A percentile compares a stretch with the other conserved stretches of the same genome.
Conservation (phyloP, 2,329 filamentous ascomycete genomes). For the Claviceps paspali region DNA sequence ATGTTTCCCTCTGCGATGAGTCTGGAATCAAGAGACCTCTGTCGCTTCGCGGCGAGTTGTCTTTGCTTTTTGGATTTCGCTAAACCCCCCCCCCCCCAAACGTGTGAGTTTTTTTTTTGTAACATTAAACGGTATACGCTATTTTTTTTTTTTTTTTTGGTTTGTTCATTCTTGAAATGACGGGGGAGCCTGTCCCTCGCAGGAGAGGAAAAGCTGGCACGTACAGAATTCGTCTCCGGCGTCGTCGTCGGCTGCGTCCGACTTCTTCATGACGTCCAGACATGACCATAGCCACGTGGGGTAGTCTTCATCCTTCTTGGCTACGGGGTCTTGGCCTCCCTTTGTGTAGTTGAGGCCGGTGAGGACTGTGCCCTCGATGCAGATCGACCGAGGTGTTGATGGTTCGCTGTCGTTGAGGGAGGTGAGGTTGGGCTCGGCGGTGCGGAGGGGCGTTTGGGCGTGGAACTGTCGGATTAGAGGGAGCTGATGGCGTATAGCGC, state of each 20-base stretch:
- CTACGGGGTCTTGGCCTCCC: conserved; percentile 56
- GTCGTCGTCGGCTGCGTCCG: conserved; percentile 32
- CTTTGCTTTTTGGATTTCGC: conserved; percentile 78
- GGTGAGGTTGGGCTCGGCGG: conserved; percentile 22
- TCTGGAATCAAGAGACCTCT: conserved; percentile 39
- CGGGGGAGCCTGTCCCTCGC: too few relatives aligned
- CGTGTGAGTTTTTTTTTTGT: too few relatives aligned
- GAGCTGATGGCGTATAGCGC: conserved; percentile 16
- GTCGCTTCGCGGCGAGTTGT: conserved; percentile 51
- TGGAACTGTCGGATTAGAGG: conserved; percentile 25
- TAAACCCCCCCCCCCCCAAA: too few relatives aligned
- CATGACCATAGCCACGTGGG: conserved; percentile 68
- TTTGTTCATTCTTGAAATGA: too few relatives aligned
- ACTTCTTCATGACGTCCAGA: conserved; percentile 45
- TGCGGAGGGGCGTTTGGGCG: conserved; percentile 20
- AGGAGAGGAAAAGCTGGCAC: conserved; percentile 17
- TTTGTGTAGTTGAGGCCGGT: conserved; percentile 68
- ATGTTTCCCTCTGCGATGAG: conserved; percentile 51
- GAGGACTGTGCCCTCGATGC: conserved; percentile 53
- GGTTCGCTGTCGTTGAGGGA: conserved; percentile 17
- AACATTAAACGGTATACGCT: too few relatives aligned
- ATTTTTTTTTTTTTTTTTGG: too few relatives aligned
- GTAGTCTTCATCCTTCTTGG: conserved; percentile 60
- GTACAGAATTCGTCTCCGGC: conserved; percentile 68
- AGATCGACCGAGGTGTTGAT: conserved; percentile 29